A percentile compares a stretch with the other conserved stretches of the same genome.
phyloP scores from a whole-genome alignment of 805 yeast genomes.

The Starmerella floricola region DNA sequence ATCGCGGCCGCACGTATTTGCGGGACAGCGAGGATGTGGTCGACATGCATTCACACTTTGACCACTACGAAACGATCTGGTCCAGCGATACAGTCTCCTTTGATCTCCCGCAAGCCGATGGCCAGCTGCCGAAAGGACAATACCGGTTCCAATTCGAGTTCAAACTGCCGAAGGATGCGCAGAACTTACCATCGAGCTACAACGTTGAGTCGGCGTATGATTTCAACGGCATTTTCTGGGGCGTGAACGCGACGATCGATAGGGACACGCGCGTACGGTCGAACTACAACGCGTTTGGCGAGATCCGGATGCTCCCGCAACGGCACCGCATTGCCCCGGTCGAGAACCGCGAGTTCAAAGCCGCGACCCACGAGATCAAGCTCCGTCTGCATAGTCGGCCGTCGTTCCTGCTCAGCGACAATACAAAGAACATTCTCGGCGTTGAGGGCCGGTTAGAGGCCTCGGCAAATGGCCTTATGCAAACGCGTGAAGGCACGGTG shows the following conservation, averaged over 20 bases:
- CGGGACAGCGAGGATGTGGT: slow-evolving; percentile 6
- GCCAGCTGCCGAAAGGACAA: slow-evolving; percentile 5
- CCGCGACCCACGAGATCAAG: not conserved
- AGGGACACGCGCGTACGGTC: slow-evolving; percentile 7
- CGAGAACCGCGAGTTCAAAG: not conserved
- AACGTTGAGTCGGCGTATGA: slow-evolving; percentile 5
- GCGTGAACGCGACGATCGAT: slow-evolving; percentile 9
- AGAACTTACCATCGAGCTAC: slow-evolving; percentile 8
- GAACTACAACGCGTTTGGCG: slow-evolving; percentile 6
- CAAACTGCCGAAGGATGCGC: slow-evolving; percentile 5
- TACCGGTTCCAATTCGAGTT: slow-evolving; percentile 10
- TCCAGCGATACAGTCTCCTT: not conserved
- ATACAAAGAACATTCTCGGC: not conserved
- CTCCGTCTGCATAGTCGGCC: slow-evolving; percentile 9
- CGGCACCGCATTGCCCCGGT: not conserved
- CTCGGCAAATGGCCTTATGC: slow-evolving; percentile 5
- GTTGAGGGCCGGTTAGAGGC: slow-evolving; percentile 7
- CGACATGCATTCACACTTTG: slow-evolving; percentile 7
- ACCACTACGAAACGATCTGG: slow-evolving; percentile 5
- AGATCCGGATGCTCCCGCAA: slow-evolving; percentile 5
- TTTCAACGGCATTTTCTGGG: slow-evolving; percentile 14
- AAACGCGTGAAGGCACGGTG: not conserved
- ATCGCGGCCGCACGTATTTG: slow-evolving; percentile 8
- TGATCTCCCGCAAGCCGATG: not conserved
- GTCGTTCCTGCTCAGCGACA: slow-evolving; percentile 4